Evolutionary conservation across 176 grass and related monocot genomes (phyloP).

Genomic region (Phragmites australis): DNA sequence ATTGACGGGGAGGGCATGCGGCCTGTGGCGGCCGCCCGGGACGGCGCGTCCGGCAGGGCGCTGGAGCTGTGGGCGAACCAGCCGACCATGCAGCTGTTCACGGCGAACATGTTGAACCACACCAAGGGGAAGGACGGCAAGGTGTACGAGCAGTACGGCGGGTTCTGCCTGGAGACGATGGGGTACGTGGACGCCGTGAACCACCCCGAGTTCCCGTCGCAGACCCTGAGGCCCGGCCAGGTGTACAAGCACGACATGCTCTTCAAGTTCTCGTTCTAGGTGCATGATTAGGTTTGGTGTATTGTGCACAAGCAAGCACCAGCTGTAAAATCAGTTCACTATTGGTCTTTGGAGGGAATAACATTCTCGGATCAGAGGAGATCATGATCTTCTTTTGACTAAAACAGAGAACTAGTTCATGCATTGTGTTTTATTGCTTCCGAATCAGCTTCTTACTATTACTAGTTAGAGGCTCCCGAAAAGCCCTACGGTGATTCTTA

Average conservation of each 20-base stretch:
- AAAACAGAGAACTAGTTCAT: no score
- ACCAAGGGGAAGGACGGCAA: conserved; percentile 59
- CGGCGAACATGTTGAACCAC: conserved; percentile 53
- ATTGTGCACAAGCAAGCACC: neutral
- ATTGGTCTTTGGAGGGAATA: neutral
- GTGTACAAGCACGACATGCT: conserved; percentile 74
- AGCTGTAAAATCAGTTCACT: neutral
- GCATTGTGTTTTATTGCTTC: no score
- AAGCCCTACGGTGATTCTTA: no score
- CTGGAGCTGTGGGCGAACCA: conserved; percentile 84
- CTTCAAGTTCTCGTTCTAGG: conserved; percentile 68
- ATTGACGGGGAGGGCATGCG: conserved; percentile 46
- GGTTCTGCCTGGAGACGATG: conserved; percentile 64
- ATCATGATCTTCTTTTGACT: no score
- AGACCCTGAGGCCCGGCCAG: conserved; percentile 56
- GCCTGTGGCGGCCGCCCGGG: conserved; percentile 48
- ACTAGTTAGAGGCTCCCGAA: no score
- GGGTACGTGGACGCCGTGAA: conserved; percentile 82
- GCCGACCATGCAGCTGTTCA: conserved; percentile 77
- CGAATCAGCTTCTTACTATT: no score
- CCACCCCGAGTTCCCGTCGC: conserved; percentile 78
- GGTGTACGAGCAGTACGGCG: conserved; percentile 50
- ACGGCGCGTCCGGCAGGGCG: conserved; percentile 48
- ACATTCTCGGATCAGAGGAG: no score
- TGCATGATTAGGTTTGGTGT: neutral